Evolutionary conservation across 2,329 filamentous ascomycete species (phyloP).

Genomic region (Xylaria sp.): DNA sequence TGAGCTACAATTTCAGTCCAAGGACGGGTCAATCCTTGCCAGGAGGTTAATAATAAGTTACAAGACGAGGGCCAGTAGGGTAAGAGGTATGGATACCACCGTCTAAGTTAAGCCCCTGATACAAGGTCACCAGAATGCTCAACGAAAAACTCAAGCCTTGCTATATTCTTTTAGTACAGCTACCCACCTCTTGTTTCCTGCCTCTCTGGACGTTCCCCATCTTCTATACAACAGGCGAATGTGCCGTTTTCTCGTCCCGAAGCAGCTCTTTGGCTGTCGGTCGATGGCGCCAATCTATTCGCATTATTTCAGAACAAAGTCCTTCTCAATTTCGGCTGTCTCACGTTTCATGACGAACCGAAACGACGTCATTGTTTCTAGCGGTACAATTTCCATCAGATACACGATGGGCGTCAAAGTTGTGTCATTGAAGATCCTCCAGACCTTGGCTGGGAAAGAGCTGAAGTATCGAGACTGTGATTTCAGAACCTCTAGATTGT

Average conservation of each 20-base stretch:
- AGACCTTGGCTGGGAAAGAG: no score
- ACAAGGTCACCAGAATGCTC: neutral
- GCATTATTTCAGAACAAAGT: neutral
- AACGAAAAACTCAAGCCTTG: neutral
- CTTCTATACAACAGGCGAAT: neutral
- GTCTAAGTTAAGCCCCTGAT: no score
- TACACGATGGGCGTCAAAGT: neutral
- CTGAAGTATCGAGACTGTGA: no score
- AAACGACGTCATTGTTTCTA: neutral
- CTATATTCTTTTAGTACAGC: neutral
- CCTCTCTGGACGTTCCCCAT: neutral
- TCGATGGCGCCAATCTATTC: neutral
- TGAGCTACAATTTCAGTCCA: no score
- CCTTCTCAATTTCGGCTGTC: neutral
- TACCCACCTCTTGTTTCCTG: neutral
- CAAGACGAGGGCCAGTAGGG: no score
- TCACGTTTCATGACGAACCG: neutral
- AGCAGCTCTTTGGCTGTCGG: conserved; percentile 2
- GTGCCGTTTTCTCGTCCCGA: neutral
- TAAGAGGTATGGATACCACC: no score
- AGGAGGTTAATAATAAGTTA: no score
- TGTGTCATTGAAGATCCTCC: neutral
- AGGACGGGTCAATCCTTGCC: no score
- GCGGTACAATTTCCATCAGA: neutral
- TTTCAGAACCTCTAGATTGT: no score